Conservation (phyloP, 495 filamentous ascomycete species). For the Immersiella caudata region DNA sequence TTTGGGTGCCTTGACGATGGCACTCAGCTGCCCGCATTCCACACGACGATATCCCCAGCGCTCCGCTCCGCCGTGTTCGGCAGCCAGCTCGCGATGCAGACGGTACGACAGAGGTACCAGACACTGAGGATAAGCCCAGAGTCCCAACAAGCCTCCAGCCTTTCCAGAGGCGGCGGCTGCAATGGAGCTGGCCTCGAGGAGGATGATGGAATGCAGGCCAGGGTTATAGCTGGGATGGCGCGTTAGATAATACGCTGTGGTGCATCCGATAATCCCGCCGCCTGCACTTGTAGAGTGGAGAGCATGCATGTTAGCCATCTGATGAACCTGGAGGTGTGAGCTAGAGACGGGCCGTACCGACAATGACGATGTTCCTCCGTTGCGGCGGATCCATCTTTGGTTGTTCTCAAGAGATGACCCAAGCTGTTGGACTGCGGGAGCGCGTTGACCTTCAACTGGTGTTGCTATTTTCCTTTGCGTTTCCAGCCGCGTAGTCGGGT, state of each 20-base stretch:
- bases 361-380: slow-evolving; percentile 67
- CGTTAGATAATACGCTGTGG: slow-evolving; percentile 90
- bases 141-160: slow-evolving; percentile 85
- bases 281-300: slow-evolving; percentile 50
- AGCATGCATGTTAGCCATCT: not conserved
- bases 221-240: slow-evolving; percentile 84
- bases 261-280: slow-evolving; percentile 93
- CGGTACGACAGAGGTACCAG: slow-evolving; percentile 87
- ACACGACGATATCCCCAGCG: slow-evolving; percentile 88
- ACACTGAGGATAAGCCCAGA: slow-evolving; percentile 89
- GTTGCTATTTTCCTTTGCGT: not conserved
- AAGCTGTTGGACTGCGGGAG: not conserved
- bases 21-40: slow-evolving; percentile 72
- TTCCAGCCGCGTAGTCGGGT: not conserved
- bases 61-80: slow-evolving; percentile 77
- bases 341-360: slow-evolving; percentile 53
- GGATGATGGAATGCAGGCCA: slow-evolving; percentile 72
- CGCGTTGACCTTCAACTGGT: not conserved
- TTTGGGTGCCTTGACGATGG: slow-evolving; percentile 52
- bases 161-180: slow-evolving; percentile 94
- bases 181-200: slow-evolving; percentile 86
- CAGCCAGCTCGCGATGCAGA: slow-evolving; percentile 81
- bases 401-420: not conserved
- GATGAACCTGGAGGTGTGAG: not conserved
- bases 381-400: slow-evolving; percentile 28